Percentiles rank a stretch among this genome's conserved stretches.
Evolutionary conservation across 2,329 filamentous ascomycete species (phyloP).

Genomic region (Colletotrichum shisoi): DNA sequence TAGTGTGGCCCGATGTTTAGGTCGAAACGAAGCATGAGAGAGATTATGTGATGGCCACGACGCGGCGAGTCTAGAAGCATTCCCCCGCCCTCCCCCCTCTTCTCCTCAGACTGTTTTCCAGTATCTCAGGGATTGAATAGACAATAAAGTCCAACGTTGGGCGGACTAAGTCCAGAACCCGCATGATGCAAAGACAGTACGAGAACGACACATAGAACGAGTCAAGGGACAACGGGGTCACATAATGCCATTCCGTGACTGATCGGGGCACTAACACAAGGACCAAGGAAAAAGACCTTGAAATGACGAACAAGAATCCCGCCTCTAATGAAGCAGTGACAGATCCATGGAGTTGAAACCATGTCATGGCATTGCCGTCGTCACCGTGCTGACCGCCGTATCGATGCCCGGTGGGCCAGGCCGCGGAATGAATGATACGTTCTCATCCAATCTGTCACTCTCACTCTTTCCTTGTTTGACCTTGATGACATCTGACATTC

Average conservation of each 20-base stretch:
- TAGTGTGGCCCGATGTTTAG: not conserved
- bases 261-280: not conserved
- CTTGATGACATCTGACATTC: too few relatives aligned
- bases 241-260: not conserved
- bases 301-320: not conserved
- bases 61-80: not conserved
- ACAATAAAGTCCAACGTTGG: not conserved
- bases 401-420: not conserved
- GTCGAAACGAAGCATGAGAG: not conserved
- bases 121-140: not conserved
- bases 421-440: not conserved
- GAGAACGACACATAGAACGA: not conserved
- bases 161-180: not conserved
- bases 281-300: not conserved
- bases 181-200: constrained; percentile 8
- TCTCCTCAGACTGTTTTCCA: too few relatives aligned
- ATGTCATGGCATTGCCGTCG: not conserved
- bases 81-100: rapidly evolving
- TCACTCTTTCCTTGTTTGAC: too few relatives aligned
- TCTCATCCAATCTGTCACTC: too few relatives aligned
- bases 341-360: constrained; percentile 13
- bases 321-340: constrained; percentile 15
- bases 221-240: not conserved
- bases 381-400: not conserved
- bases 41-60: not conserved